Conservation (phyloP, 805 yeast species). For the Barnettozyma populi region DNA sequence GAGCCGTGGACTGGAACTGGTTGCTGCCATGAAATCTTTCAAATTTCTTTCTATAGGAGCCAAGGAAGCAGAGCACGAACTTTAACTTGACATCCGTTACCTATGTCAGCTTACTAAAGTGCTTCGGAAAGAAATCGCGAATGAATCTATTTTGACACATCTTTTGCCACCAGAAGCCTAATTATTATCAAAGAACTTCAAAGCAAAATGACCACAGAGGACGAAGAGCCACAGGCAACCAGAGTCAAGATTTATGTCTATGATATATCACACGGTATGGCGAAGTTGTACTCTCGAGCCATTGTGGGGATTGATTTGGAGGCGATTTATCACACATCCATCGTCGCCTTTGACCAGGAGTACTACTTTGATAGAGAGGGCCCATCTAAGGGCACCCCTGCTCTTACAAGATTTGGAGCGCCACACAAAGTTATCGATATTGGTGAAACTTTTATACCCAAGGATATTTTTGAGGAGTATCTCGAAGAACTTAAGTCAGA, state of each 20-base stretch:
- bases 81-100: too few relatives aligned
- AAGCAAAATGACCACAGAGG: background rate
- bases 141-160: background rate
- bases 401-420: conserved; percentile 51
- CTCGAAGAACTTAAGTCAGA: conserved; percentile 43
- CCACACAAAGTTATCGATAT: conserved; percentile 49
- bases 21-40: too few relatives aligned
- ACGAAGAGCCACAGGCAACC: background rate
- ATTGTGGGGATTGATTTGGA: conserved; percentile 50
- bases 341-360: conserved; percentile 49
- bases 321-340: conserved; percentile 64
- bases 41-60: too few relatives aligned
- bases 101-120: too few relatives aligned
- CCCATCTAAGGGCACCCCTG: conserved; percentile 37
- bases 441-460: conserved; percentile 48
- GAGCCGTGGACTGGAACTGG: too few relatives aligned
- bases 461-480: conserved; percentile 49
- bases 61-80: too few relatives aligned
- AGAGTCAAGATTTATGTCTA: conserved; percentile 37
- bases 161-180: too few relatives aligned
- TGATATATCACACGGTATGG: conserved; percentile 60
- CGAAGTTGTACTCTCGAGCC: conserved; percentile 43
- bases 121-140: too few relatives aligned
- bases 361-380: conserved; percentile 59
- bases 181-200: too few relatives aligned